phyloP scores from a whole-genome alignment of 2,329 filamentous ascomycete genomes.

The Lecanicillium sp. region DNA sequence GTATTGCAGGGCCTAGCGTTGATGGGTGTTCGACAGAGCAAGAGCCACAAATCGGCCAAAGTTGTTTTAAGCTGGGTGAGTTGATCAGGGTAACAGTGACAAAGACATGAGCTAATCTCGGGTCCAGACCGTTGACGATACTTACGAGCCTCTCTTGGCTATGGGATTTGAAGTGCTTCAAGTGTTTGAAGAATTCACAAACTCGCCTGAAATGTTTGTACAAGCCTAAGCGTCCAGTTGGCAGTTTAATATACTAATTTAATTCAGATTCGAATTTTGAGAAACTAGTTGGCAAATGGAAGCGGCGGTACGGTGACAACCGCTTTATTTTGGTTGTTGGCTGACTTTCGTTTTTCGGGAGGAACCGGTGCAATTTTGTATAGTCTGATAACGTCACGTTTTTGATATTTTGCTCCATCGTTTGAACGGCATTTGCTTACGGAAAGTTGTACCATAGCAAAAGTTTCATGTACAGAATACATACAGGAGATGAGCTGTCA shows the following conservation, averaged over 20 bases:
- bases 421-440: no score
- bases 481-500: no score
- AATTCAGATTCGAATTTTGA: conserved; percentile 6
- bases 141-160: conserved; percentile 61
- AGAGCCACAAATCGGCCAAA: conserved; percentile 63
- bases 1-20: conserved; percentile 70
- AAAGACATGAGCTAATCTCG: conserved; percentile 10
- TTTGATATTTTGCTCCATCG: no score
- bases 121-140: conserved; percentile 58
- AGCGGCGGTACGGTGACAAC: not conserved
- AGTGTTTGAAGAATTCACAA: conserved; percentile 73
- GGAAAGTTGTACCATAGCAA: no score
- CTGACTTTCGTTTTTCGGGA: no score
- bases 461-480: no score
- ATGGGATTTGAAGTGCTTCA: conserved; percentile 78
- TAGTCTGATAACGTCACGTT: no score
- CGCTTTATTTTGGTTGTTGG: not conserved
- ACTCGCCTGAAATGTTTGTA: conserved; percentile 44
- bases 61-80: conserved; percentile 75
- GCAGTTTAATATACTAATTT: not conserved
- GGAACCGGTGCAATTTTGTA: no score
- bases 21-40: conserved; percentile 75
- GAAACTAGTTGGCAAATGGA: not conserved
- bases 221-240: not conserved
- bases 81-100: conserved; percentile 12